Conservation (phyloP, 140 eudicot species). For the Oenanthe javanica region DNA sequence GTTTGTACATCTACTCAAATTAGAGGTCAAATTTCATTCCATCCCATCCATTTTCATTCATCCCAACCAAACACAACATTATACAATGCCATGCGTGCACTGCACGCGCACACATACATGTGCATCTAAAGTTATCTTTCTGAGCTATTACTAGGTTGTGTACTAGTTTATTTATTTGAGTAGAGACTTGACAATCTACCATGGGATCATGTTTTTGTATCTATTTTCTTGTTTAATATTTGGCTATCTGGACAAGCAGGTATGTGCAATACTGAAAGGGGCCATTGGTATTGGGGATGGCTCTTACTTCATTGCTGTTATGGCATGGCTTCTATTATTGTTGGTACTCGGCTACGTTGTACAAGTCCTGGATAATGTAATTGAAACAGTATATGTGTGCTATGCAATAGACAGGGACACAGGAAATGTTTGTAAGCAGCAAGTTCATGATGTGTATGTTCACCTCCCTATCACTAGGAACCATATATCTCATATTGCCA, state of each 20-base stretch:
- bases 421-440: constrained; percentile 74
- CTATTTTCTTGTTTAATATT: not conserved
- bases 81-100: no score
- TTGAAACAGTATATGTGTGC: constrained; percentile 87
- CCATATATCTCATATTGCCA: constrained; percentile 38
- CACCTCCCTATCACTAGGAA: constrained; percentile 82
- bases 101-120: no score
- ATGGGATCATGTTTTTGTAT: no score
- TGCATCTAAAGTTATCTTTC: no score
- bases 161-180: no score
- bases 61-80: no score
- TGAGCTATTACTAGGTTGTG: no score
- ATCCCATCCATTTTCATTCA: no score
- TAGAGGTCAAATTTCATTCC: no score
- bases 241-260: constrained; percentile 33
- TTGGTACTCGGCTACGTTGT: constrained; percentile 63
- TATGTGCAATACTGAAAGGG: constrained; percentile 56
- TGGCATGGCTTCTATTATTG: constrained; percentile 61
- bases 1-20: no score
- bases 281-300: constrained; percentile 48
- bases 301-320: constrained; percentile 55
- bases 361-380: constrained; percentile 69
- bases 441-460: constrained; percentile 84
- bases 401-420: constrained; percentile 87
- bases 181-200: not conserved